These are phyloP conservation scores for Conticribra weissflogii DNA, from an alignment of 108 stramenopile genomes.

Conservation along the genomic window DNA sequence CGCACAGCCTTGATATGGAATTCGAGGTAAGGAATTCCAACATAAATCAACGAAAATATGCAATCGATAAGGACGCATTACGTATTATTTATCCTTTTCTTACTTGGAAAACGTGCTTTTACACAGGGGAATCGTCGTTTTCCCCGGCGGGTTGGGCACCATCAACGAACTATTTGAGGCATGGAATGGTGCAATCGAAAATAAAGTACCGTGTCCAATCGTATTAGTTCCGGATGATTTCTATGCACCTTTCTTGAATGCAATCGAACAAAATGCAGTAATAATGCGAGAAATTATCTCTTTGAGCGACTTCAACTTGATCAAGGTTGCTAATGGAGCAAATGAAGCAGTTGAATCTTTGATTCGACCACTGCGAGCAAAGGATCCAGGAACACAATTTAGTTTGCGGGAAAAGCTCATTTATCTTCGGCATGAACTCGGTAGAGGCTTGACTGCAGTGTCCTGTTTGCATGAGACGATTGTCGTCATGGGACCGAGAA, in stretches of 20 bases:
- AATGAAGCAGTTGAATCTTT: slow-evolving; percentile 19
- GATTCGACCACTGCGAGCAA: slow-evolving; percentile 25
- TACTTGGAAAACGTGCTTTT: too few relatives aligned
- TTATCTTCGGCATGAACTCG: slow-evolving; percentile 38
- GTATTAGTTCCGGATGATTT: slow-evolving; percentile 25
- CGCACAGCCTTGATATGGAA: slow-evolving; percentile 46
- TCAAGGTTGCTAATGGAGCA: slow-evolving; percentile 16
- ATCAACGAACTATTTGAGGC: slow-evolving; percentile 42
- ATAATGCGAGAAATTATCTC: slow-evolving; percentile 10
- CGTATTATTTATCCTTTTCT: too few relatives aligned
- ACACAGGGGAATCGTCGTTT: too few relatives aligned
- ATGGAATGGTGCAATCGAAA: slow-evolving; percentile 26
- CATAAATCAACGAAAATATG: too few relatives aligned
- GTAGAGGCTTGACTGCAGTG: slow-evolving; percentile 29
- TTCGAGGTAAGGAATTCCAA: slow-evolving; percentile 27
- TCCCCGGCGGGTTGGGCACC: slow-evolving; percentile 40
- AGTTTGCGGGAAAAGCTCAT: slow-evolving; percentile 39
- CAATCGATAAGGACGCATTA: too few relatives aligned
- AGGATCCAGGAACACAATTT: slow-evolving; percentile 35
- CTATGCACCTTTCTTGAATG: slow-evolving; percentile 31
- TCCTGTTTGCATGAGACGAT: slow-evolving; percentile 28
- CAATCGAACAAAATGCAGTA: slow-evolving; percentile 26
- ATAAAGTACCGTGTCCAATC: slow-evolving; percentile 33
- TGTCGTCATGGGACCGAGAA: slow-evolving; percentile 27
- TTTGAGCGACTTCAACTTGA: slow-evolving; percentile 27